Conservation (phyloP, 768 basidiomycete species). For the Boletus sensibilis region DNA sequence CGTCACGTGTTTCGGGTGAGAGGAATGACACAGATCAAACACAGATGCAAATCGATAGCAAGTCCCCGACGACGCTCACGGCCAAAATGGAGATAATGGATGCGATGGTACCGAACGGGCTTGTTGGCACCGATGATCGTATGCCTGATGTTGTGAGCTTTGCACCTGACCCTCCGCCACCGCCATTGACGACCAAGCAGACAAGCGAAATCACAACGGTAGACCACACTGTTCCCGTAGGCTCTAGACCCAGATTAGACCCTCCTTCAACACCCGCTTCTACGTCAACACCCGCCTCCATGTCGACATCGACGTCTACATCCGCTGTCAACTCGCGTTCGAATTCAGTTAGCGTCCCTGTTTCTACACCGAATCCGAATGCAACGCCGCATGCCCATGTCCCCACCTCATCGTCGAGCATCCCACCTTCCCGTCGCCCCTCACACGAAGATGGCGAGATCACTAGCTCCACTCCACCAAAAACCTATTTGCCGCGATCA, state of each 20-base stretch:
- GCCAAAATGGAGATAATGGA: constrained; percentile 31
- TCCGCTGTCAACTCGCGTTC: constrained; percentile 25
- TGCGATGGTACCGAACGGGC: constrained; percentile 19
- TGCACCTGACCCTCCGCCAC: constrained; percentile 33
- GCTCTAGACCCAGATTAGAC: not conserved
- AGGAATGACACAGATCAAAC: constrained; percentile 2
- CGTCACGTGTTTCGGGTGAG: constrained; percentile 1
- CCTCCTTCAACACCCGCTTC: constrained; percentile 7
- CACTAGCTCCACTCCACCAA: constrained; percentile 36
- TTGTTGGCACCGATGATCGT: constrained; percentile 16
- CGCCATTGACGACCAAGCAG: constrained; percentile 29
- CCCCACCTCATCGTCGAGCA: constrained; percentile 5
- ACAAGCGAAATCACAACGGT: constrained; percentile 12
- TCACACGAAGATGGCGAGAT: constrained; percentile 59
- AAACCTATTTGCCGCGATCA: constrained; percentile 38
- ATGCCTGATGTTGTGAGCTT: constrained; percentile 24
- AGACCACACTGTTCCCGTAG: not conserved
- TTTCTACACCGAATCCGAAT: constrained; percentile 5
- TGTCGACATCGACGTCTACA: constrained; percentile 26
- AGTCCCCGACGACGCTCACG: constrained; percentile 9
- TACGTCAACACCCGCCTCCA: constrained; percentile 12
- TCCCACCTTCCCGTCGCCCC: constrained; percentile 25
- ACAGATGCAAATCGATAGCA: constrained; percentile 8
- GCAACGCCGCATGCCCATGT: not conserved
- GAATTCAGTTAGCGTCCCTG: constrained; percentile 22